Evolutionary conservation across 2,329 filamentous ascomycete genomes (phyloP), one percentile per base, ranked within the genome.

Genomic region (Aspergillus aculeatus): DNA sequence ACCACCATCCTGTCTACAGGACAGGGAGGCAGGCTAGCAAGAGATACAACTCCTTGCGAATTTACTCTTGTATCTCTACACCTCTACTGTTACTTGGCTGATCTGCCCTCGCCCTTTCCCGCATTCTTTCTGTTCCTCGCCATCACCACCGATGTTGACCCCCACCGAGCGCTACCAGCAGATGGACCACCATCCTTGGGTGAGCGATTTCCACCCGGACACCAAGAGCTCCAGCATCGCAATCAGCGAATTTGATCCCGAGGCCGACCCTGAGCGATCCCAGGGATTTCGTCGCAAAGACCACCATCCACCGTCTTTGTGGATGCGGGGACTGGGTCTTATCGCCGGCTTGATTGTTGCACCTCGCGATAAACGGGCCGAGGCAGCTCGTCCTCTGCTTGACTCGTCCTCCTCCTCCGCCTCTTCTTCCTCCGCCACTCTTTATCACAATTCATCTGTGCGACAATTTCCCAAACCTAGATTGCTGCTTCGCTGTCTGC

Each of bases 401-500:
- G 32, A 12, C 32, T 21, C 52, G 31, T 54, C 52, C 26, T 29
- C 26, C 26, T 29, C 52, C 23, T 47, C 24, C 16, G 16, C 41
- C 10, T 26, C 38, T 29, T 21, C 52, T 29, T 23, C 41, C 26
- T 32, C 24, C 44, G 19, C 38, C 52, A 19, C n/a, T 9, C 23
- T 32, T 23, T 26, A 32, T 32, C 41, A 35, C 26, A 21, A 47
- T 19, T 54, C 52, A n/a, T 35, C 53, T 10, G 16, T 41, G 23
- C 52, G 52, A 47, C 52, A 48, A 3, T 55, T 16, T 16, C 41
- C 26, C 7, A 47, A 31, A 4, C 14, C 47, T 29, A 48, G 32
- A 32, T n/a, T 14, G 4, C n/a, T 55, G 16, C 58, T 58, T 32
- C 62, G 63, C 48, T 67, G 68, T 44, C 56, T 69, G 6, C 14